Conservation (phyloP, 345 rosid species). For the Balakata baccata region DNA sequence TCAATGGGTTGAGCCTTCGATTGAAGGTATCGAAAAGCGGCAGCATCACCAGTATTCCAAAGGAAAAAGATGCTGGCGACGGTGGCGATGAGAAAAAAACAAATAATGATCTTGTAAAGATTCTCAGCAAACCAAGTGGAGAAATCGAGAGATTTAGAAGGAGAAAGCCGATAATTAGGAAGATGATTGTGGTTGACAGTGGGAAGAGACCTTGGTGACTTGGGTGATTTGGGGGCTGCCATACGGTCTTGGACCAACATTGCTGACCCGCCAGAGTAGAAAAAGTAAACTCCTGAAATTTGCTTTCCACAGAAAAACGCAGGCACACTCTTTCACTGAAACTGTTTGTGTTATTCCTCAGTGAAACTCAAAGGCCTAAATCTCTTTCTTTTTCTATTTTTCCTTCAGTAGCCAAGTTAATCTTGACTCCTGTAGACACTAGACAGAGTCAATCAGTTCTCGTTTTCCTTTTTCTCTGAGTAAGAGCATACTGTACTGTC, state of each 20-base stretch:
- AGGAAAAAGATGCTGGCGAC: slow-evolving; percentile 66
- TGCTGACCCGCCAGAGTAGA: slow-evolving; percentile 14
- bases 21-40: slow-evolving; percentile 67
- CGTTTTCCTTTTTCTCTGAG: too few relatives aligned
- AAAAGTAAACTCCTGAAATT: not conserved
- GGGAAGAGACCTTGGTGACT: not conserved
- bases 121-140: slow-evolving; percentile 74
- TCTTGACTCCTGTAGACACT: not conserved
- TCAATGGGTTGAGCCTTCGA: slow-evolving; percentile 54
- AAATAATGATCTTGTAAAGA: slow-evolving; percentile 42
- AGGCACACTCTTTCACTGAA: not conserved
- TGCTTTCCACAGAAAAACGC: not conserved
- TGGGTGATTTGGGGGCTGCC: slow-evolving; percentile 46
- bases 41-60: slow-evolving; percentile 57
- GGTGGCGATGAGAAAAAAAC: slow-evolving; percentile 51
- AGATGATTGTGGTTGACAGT: slow-evolving; percentile 16
- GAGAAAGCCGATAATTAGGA: slow-evolving; percentile 44
- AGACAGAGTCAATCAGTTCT: not conserved
- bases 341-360: not conserved
- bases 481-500: too few relatives aligned
- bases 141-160: slow-evolving; percentile 73
- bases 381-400: not conserved
- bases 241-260: slow-evolving; percentile 93
- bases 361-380: not conserved
- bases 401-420: not conserved